Evolutionary conservation across 1,284 basidiomycete genomes (phyloP).

Genomic region (Leccinum fuscescens): DNA sequence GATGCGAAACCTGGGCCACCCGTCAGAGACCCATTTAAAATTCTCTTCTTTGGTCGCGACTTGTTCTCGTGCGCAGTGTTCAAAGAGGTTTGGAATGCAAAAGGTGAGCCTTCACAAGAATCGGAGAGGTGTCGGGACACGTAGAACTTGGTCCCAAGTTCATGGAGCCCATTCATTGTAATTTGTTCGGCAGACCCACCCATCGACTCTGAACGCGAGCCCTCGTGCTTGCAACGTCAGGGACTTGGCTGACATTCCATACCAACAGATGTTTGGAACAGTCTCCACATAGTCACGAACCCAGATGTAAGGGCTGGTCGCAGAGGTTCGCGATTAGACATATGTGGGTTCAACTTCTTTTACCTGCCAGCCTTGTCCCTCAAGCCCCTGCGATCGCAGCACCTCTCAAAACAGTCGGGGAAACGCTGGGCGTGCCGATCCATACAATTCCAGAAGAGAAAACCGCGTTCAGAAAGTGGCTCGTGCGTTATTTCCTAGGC

Average conservation of each 20-base stretch:
- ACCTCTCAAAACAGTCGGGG: slow-evolving; percentile 44
- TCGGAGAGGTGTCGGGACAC: not conserved
- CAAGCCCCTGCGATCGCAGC: slow-evolving; percentile 15
- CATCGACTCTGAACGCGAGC: not conserved
- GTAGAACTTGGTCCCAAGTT: not conserved
- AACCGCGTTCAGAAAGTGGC: slow-evolving; percentile 54
- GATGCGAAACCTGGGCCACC: not conserved
- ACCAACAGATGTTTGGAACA: slow-evolving; percentile 29
- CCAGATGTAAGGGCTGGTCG: slow-evolving; percentile 43
- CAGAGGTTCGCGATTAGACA: slow-evolving; percentile 29
- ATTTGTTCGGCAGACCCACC: not conserved
- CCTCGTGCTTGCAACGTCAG: not conserved
- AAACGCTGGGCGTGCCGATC: slow-evolving; percentile 49
- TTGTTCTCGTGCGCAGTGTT: slow-evolving; percentile 55
- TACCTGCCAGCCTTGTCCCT: not conserved
- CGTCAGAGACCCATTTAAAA: slow-evolving; percentile 35
- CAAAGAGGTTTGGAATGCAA: slow-evolving; percentile 37
- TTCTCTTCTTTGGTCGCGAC: slow-evolving; percentile 59
- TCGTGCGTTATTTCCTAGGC: slow-evolving; percentile 37
- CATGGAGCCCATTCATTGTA: not conserved
- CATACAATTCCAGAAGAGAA: slow-evolving; percentile 58
- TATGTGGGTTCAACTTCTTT: slow-evolving; percentile 20
- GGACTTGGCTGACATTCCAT: slow-evolving; percentile 10
- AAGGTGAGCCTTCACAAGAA: slow-evolving; percentile 32
- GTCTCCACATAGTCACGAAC: slow-evolving; percentile 43